These are phyloP conservation scores for Fusarium tricinctum DNA, from an alignment of 2,329 filamentous ascomycete genomes.

Conservation along the genomic window DNA sequence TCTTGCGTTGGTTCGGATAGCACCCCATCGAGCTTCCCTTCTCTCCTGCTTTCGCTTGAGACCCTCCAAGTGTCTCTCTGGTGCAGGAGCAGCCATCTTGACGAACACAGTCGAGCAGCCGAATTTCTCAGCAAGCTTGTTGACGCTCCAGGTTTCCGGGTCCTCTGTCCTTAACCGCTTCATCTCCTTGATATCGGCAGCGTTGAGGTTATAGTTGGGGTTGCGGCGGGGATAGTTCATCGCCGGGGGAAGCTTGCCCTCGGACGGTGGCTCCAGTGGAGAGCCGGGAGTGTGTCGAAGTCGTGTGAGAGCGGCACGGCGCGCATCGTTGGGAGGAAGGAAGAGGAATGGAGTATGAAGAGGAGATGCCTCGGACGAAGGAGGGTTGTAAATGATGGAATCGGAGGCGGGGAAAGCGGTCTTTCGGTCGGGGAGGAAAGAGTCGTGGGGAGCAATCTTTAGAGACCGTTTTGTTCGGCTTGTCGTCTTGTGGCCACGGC, in stretches of 20 bases:
- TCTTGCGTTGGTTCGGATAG: constrained; percentile 66
- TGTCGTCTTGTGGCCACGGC: constrained; percentile 65
- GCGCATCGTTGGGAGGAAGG: constrained; percentile 69
- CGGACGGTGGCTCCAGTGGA: constrained; percentile 32
- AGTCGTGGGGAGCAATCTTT: constrained; percentile 72
- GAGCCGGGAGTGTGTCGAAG: constrained; percentile 56
- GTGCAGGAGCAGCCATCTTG: constrained; percentile 68
- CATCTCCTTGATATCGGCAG: constrained; percentile 71
- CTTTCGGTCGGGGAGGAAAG: constrained; percentile 64
- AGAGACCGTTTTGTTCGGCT: constrained; percentile 69
- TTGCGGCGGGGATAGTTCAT: constrained; percentile 55
- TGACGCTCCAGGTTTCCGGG: constrained; percentile 68
- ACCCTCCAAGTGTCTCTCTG: constrained; percentile 62
- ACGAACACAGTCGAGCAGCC: constrained; percentile 70
- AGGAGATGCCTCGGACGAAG: constrained; percentile 68
- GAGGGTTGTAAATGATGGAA: constrained; percentile 70
- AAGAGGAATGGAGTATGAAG: constrained; percentile 77
- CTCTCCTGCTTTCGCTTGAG: constrained; percentile 62
- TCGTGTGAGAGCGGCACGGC: constrained; percentile 64
- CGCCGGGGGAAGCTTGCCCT: constrained; percentile 53
- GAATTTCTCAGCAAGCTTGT: constrained; percentile 67
- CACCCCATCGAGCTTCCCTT: constrained; percentile 70
- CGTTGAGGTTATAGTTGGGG: constrained; percentile 66
- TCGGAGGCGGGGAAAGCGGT: constrained; percentile 51
- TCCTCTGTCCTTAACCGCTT: constrained; percentile 66